A percentile compares a stretch with the other conserved stretches of the same genome.
Conservation (phyloP, 345 rosid species). For the Salix arbutifolia region DNA sequence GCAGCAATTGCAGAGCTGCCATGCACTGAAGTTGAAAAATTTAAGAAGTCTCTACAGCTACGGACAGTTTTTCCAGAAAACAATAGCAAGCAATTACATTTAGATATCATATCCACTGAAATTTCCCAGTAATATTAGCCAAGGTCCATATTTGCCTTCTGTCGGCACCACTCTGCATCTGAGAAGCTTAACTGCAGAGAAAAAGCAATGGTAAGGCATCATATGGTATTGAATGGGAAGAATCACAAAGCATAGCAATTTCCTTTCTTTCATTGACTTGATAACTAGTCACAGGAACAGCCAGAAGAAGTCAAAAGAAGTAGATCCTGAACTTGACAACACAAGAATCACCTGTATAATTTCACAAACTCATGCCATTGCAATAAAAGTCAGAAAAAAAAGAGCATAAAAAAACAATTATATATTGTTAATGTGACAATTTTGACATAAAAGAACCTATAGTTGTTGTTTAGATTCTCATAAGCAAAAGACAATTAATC, state of each 20-base stretch:
- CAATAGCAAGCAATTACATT: conserved; percentile 26
- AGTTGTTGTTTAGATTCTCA: neutral
- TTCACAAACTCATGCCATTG: neutral
- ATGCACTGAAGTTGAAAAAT: neutral
- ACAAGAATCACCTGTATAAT: neutral
- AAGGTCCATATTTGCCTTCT: conserved; percentile 28
- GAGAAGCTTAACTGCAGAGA: conserved; percentile 44
- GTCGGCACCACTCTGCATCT: conserved; percentile 18
- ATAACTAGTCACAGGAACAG: neutral
- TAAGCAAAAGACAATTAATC: neutral
- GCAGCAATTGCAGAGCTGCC: conserved; percentile 38
- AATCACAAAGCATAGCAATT: neutral
- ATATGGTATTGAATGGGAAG: neutral
- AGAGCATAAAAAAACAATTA: neutral
- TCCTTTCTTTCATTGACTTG: neutral
- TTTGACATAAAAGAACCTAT: neutral
- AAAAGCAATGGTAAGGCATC: neutral
- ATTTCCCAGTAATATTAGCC: conserved; percentile 35
- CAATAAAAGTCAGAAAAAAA: neutral
- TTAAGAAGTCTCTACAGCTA: conserved; percentile 27
- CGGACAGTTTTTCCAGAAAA: conserved; percentile 12
- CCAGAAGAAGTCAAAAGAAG: neutral
- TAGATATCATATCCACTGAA: conserved; percentile 29
- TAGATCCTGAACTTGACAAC: neutral
- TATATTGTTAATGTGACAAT: neutral